Conservation (phyloP, 2,329 filamentous ascomycete species). For the Curvularia hawaiiensis region DNA sequence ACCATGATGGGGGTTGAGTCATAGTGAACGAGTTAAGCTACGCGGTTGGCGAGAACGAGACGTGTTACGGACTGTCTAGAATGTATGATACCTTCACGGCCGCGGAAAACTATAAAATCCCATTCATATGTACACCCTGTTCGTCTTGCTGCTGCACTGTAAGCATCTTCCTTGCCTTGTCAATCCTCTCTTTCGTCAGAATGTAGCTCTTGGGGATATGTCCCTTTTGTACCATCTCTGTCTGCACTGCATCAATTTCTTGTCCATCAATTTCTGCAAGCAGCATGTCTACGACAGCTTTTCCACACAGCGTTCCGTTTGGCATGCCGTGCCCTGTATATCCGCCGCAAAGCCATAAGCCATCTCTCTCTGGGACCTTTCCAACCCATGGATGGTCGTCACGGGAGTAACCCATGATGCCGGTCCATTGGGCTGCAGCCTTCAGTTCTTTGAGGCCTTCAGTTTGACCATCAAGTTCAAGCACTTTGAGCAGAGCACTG, state of each 20-base stretch:
- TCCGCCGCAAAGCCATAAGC: slow-evolving; percentile 68
- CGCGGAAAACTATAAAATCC: slow-evolving; percentile 26
- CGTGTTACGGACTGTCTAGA: background rate
- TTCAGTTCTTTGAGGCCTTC: slow-evolving; percentile 51
- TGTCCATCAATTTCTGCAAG: slow-evolving; percentile 45
- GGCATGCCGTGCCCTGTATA: slow-evolving; percentile 81
- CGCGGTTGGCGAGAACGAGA: background rate
- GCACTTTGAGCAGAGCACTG: slow-evolving; percentile 45
- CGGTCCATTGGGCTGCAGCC: slow-evolving; percentile 68
- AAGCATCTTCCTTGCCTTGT: slow-evolving; percentile 34
- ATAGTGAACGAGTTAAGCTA: background rate
- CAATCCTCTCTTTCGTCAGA: slow-evolving; percentile 44
- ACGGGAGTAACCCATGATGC: slow-evolving; percentile 74
- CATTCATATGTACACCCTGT: slow-evolving; percentile 33
- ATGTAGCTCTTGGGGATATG: slow-evolving; percentile 47
- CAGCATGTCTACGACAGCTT: slow-evolving; percentile 67
- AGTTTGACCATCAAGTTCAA: slow-evolving; percentile 44
- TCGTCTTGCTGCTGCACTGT: slow-evolving; percentile 45
- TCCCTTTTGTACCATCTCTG: slow-evolving; percentile 41
- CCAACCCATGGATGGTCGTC: slow-evolving; percentile 76
- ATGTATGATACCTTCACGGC: background rate
- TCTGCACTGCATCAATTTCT: slow-evolving; percentile 33
- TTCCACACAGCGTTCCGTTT: slow-evolving; percentile 69
- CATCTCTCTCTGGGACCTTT: slow-evolving; percentile 61
- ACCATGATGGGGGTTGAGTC: background rate